These are phyloP conservation scores for Spirogloea muscicola DNA, from an alignment of 139 green algal genomes.

Conservation along the genomic window DNA sequence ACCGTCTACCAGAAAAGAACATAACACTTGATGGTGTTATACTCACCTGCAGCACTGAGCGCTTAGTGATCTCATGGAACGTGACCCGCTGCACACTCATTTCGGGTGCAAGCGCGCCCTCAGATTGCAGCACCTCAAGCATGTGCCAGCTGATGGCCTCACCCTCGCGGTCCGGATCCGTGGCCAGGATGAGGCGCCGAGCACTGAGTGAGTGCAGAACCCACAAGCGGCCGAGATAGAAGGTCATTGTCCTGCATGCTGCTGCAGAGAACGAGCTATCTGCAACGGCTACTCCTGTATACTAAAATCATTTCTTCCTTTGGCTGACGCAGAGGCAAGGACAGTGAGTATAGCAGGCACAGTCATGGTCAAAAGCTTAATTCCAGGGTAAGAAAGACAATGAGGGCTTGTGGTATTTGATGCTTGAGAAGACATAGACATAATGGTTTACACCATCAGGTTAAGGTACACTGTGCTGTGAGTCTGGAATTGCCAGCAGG, in stretches of 20 bases:
- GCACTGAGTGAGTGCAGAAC: no score
- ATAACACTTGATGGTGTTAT: no score
- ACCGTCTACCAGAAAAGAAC: no score
- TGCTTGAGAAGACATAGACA: background rate
- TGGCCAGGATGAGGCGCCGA: constrained; percentile 76
- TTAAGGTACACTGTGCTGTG: background rate
- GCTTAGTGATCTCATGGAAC: constrained; percentile 48
- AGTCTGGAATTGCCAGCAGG: background rate
- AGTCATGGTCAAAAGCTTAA: background rate
- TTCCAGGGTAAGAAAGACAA: background rate
- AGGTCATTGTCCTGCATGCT: background rate
- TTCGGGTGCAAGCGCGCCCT: background rate
- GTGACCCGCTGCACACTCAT: constrained; percentile 24
- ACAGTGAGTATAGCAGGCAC: background rate
- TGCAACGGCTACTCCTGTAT: background rate
- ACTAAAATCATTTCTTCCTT: background rate
- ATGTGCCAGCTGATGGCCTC: constrained; percentile 97
- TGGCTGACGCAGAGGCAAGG: background rate
- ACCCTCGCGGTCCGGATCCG: constrained; percentile 84
- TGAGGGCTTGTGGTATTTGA: background rate
- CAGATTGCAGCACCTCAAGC: constrained; percentile 55
- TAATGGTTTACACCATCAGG: background rate
- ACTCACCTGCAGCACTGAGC: constrained; percentile 65
- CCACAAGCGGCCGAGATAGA: no score
- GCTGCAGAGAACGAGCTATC: background rate